phyloP scores from a whole-genome alignment of 1,284 basidiomycete species.

The Phlebopus sp. region DNA sequence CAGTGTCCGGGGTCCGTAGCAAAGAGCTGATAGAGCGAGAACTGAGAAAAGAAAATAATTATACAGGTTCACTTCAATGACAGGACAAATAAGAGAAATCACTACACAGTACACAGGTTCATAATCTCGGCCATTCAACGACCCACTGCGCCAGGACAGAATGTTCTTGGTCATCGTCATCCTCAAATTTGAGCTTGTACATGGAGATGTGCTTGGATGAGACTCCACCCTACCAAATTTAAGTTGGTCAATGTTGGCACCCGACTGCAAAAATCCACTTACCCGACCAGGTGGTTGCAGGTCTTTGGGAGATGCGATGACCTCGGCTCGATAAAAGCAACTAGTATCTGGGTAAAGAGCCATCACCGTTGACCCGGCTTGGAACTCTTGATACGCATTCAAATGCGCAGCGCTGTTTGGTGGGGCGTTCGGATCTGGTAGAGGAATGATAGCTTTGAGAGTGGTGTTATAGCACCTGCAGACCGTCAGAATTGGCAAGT shows the following conservation, averaged over 20 bases:
- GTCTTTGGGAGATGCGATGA: conserved; percentile 63
- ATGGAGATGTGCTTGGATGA: conserved; percentile 46
- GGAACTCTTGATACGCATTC: conserved; percentile 67
- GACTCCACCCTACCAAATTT: conserved; percentile 24
- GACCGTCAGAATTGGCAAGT: conserved; percentile 8
- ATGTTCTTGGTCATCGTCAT: conserved; percentile 79
- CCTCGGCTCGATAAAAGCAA: conserved; percentile 82
- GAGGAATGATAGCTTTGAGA: conserved; percentile 66
- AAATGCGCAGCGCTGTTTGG: conserved; percentile 59
- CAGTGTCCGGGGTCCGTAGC: conserved; percentile 3
- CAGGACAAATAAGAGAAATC: background rate
- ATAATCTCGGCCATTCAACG: conserved; percentile 65
- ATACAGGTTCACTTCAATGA: background rate
- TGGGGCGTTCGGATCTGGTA: conserved; percentile 66
- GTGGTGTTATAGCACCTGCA: conserved; percentile 65
- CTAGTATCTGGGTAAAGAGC: conserved; percentile 83
- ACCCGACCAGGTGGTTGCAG: conserved; percentile 49
- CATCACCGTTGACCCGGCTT: conserved; percentile 70
- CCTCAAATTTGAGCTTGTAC: conserved; percentile 79
- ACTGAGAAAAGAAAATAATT: background rate
- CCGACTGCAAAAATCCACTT: conserved; percentile 23
- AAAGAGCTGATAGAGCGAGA: background rate
- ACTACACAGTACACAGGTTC: conserved; percentile 3
- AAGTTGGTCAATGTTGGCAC: conserved; percentile 3
- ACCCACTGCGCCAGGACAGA: conserved; percentile 68